Percentiles rank a stretch among this genome's conserved stretches.
Conservation (phyloP, 371 early-diverging fungal species). For the Cladochytrium tenue region DNA sequence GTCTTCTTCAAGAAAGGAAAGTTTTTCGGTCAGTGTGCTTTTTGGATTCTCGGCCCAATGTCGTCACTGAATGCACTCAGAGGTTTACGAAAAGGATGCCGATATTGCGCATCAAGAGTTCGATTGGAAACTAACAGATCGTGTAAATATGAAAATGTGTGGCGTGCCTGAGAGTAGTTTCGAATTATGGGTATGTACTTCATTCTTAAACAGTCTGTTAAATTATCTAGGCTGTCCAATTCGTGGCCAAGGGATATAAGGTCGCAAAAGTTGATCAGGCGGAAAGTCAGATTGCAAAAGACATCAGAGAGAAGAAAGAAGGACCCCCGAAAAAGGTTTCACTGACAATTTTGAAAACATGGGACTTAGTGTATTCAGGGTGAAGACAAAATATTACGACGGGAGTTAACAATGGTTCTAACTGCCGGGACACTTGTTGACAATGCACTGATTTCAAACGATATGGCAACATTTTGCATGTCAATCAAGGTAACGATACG, state of each 20-base stretch:
- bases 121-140: conserved; percentile 94
- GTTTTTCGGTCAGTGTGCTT: conserved; percentile 81
- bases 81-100: conserved; percentile 99
- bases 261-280: conserved; percentile 98
- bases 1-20: conserved; percentile 99
- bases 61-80: conserved; percentile 40
- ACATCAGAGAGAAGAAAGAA: conserved; percentile 79
- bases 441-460: conserved; percentile 78
- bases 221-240: conserved; percentile 72
- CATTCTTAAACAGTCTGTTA: conserved; percentile 3
- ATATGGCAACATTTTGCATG: conserved; percentile 91
- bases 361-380: conserved; percentile 26
- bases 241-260: conserved; percentile 95
- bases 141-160: conserved; percentile 99
- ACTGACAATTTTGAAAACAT: not conserved
- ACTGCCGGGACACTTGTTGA: conserved; percentile 97
- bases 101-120: conserved; percentile 96
- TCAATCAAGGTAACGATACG: conserved; percentile 79
- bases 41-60: not conserved
- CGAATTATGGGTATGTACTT: conserved; percentile 77
- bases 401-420: conserved; percentile 91
- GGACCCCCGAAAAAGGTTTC: conserved; percentile 9
- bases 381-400: conserved; percentile 87
- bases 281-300: conserved; percentile 95
- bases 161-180: conserved; percentile 97